Base-by-base conservation (phyloP, 805 yeast species). In the Saturnispora sanitii region DNA sequence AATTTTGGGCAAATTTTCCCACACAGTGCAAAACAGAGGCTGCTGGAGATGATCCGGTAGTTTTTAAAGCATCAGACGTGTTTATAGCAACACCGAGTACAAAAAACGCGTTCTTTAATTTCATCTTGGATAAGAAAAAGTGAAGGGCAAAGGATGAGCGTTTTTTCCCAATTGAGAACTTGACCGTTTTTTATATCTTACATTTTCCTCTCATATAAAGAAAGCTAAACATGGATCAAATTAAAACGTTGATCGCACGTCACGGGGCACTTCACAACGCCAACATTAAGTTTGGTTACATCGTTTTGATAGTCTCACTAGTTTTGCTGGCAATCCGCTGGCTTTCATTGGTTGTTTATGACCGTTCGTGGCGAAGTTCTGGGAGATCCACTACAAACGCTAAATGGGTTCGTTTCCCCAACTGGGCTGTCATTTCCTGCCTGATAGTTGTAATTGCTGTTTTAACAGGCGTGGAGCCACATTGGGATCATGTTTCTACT, bases 211-310 rank as follows among this genome's bases (percentile, higher is more conserved):
- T 7, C 9, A 29, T 6, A 29, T 5, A 11, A 27, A 21, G 33
- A 17, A 17, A 3, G 13, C 40, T 4, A 23, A 7, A 23, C 11
- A 23, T 23, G 26, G 37, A 27, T 21, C 18, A 15, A 13, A 21
- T 38, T 9, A 20, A 38, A 6, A 38, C 33, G n/a, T 32, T 50
- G 12, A 30, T 40, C 2, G 50, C 49, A 41, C 59, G 84, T 30
- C 85, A 78, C 50, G 75, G 69, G 12, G 54, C 56, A 20, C 68
- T 67, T 29, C 87, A 81, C 52, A 66, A 49, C 41, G 71, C 70
- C 32, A 81, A 81, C 52, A 50, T 77, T 35, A 69, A 70, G 37
- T 81, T 73, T 51, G 92, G 90, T 0, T 73, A 75, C 49, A 49
- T 68, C 11, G 55, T 76, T 0, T 54, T 79, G 6, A 50, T 61